phyloP scores from a whole-genome alignment of 495 filamentous ascomycete genomes.

The Lophiostoma macrostomum region DNA sequence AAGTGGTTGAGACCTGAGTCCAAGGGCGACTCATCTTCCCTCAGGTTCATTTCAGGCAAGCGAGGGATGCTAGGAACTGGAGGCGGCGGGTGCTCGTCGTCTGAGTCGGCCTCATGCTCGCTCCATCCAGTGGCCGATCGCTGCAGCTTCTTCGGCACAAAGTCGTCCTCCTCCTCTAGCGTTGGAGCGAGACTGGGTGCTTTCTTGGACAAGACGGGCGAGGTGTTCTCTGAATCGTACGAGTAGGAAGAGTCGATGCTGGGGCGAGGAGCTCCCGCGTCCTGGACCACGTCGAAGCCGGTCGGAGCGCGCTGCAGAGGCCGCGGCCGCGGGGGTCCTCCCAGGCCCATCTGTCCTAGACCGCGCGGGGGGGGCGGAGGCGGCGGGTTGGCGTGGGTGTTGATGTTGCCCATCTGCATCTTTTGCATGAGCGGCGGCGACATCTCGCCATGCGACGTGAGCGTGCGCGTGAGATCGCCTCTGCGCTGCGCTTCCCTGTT shows the following conservation, averaged over 20 bases:
- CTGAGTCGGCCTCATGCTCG: conserved; percentile 1
- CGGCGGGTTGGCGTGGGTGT: conserved; percentile 17
- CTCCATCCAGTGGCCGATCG: conserved; percentile 28
- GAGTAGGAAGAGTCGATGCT: conserved; percentile 31
- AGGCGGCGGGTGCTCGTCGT: conserved; percentile 6
- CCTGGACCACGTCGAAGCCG: conserved; percentile 21
- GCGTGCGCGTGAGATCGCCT: conserved; percentile 17
- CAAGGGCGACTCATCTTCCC: conserved; percentile 23
- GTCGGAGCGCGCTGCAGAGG: conserved; percentile 23
- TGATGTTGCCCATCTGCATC: conserved; percentile 32
- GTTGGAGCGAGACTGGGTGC: conserved; percentile 12
- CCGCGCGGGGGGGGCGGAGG: conserved; percentile 26
- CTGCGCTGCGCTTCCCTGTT: conserved; percentile 13
- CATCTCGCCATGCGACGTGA: conserved; percentile 24
- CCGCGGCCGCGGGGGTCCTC: conserved; percentile 14
- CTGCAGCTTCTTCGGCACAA: conserved; percentile 22
- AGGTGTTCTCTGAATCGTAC: conserved; percentile 17
- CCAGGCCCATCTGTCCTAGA: conserved; percentile 28
- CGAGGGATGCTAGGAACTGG: background rate
- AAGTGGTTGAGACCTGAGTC: conserved; percentile 20
- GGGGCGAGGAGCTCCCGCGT: conserved; percentile 20
- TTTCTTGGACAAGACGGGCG: conserved; percentile 4
- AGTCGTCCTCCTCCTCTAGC: conserved; percentile 29
- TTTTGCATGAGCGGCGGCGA: conserved; percentile 29
- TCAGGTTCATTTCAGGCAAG: conserved; percentile 12